Evolutionary conservation across 495 filamentous ascomycete genomes (phyloP).

Genomic region (Penicillium chermesinum): DNA sequence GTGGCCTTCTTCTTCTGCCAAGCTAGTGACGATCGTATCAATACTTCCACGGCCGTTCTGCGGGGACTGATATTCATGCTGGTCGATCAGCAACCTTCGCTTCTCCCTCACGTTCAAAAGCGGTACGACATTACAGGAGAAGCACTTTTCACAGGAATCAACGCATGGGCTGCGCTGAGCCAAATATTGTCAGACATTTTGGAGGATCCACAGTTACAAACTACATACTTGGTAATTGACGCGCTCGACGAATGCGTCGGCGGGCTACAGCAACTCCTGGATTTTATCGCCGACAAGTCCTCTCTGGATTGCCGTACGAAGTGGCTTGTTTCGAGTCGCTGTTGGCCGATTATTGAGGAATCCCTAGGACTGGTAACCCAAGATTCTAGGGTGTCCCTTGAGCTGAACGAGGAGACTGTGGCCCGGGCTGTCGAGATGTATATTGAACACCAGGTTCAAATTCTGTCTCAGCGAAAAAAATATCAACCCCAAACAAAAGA

Average conservation of each 20-base stretch:
- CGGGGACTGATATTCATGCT: slow-evolving; percentile 1
- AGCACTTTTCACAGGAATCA: background rate
- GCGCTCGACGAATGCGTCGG: background rate
- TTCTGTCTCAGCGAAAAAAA: no score
- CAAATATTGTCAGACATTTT: background rate
- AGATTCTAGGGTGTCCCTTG: no score
- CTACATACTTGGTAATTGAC: background rate
- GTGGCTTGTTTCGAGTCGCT: slow-evolving; percentile 10
- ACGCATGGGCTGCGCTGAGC: background rate
- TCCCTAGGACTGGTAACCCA: no score
- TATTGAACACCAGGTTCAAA: no score
- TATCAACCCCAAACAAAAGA: no score
- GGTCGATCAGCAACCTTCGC: background rate
- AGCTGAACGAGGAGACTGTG: no score
- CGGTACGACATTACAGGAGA: no score
- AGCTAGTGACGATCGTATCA: background rate
- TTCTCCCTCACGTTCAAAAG: background rate
- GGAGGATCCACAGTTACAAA: background rate
- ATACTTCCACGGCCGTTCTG: background rate
- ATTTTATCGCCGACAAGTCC: background rate
- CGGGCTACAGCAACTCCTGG: background rate
- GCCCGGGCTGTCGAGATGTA: no score
- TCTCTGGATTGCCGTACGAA: background rate
- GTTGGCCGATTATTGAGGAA: slow-evolving; percentile 6
- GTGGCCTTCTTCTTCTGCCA: slow-evolving; percentile 1